phyloP scores from a whole-genome alignment of 2,329 filamentous ascomycete genomes.

The Colletotrichum simmondsii region DNA sequence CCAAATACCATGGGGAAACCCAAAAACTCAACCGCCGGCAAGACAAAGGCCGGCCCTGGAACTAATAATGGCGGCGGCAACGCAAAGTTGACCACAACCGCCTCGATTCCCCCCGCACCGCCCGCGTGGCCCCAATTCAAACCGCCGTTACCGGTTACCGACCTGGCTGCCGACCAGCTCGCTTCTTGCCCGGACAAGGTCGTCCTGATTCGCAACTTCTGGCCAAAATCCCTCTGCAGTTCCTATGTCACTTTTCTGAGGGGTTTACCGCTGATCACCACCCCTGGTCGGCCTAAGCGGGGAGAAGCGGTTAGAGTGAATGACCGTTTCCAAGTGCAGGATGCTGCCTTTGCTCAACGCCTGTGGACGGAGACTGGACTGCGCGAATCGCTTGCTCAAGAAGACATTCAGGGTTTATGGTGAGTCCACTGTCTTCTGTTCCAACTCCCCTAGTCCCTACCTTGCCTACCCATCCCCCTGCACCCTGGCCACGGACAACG shows the following conservation, averaged over 20 bases:
- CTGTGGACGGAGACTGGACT: conserved; percentile 85
- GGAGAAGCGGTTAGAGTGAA: conserved; percentile 88
- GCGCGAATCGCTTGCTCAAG: conserved; percentile 65
- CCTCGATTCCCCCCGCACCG: conserved; percentile 34
- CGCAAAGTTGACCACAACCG: conserved; percentile 9
- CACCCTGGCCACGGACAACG: conserved; percentile 8
- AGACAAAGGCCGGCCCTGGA: conserved; percentile 19
- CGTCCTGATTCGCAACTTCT: conserved; percentile 78
- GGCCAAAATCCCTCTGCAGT: conserved; percentile 79
- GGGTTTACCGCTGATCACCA: conserved; percentile 78
- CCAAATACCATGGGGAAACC: conserved; percentile 36
- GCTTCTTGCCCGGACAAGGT: conserved; percentile 69
- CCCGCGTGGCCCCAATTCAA: conserved; percentile 77
- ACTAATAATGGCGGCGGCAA: conserved; percentile 9
- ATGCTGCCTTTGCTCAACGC: conserved; percentile 76
- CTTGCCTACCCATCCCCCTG: not conserved
- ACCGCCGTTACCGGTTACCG: conserved; percentile 73
- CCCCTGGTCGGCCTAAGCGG: conserved; percentile 80
- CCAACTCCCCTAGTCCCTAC: too few species aligned
- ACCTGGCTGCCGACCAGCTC: conserved; percentile 69
- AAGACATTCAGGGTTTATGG: conserved; percentile 54
- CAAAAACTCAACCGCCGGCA: conserved; percentile 26
- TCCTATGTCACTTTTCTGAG: conserved; percentile 79
- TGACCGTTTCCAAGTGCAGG: conserved; percentile 86
- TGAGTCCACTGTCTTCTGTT: conserved; percentile 43